phyloP scores from a whole-genome alignment of 768 basidiomycete species.

The Hericium coralloides region DNA sequence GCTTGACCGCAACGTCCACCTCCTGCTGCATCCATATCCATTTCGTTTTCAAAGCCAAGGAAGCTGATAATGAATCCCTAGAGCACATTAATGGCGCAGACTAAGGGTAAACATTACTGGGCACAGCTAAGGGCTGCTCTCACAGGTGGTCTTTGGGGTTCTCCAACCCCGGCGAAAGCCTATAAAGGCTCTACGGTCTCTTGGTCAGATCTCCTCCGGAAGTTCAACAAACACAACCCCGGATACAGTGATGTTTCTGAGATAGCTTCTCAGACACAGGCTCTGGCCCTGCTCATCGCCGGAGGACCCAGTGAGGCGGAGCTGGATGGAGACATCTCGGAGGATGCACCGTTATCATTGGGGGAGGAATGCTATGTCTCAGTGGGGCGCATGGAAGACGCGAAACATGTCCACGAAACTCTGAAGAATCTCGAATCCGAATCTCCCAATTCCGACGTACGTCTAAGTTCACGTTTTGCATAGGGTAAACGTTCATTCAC shows the following conservation, averaged over 20 bases:
- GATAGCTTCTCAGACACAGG: conserved; percentile 59
- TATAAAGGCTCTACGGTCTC: conserved; percentile 43
- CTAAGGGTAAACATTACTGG: conserved; percentile 76
- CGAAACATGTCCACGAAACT: conserved; percentile 1
- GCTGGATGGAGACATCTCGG: conserved; percentile 47
- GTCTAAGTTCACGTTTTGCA: conserved; percentile 18
- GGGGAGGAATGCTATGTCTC: conserved; percentile 6
- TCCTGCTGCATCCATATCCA: too few relatives aligned
- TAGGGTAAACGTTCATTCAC: conserved; percentile 6
- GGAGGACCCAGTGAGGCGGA: conserved; percentile 33
- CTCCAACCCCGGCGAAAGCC: conserved; percentile 49
- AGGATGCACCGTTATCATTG: conserved; percentile 14
- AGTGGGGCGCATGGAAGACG: conserved; percentile 7
- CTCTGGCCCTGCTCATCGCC: conserved; percentile 43
- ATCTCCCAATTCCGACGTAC: conserved; percentile 33
- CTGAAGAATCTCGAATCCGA: conserved; percentile 9
- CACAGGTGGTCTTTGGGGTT: conserved; percentile 67
- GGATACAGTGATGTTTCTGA: conserved; percentile 54
- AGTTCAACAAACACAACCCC: conserved; percentile 78
- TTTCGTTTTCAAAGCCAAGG: too few relatives aligned
- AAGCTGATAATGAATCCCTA: not conserved
- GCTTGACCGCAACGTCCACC: too few relatives aligned
- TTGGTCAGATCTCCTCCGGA: conserved; percentile 76
- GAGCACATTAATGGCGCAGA: conserved; percentile 26
- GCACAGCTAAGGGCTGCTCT: conserved; percentile 61